Conservation (phyloP, 371 early-diverging fungal genomes). For the Mortierella sp. region DNA sequence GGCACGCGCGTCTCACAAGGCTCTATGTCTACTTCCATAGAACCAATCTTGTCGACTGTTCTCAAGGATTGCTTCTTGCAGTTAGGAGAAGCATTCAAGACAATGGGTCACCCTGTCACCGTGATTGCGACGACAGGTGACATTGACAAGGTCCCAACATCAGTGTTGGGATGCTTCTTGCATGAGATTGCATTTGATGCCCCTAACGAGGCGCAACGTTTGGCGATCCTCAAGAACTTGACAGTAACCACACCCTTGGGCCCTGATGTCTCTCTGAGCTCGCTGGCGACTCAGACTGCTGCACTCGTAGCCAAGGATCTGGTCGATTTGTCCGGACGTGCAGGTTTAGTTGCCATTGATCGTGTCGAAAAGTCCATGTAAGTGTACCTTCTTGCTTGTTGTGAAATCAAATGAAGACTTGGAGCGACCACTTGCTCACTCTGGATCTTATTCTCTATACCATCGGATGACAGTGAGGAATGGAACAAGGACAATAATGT, state of each 20-base stretch:
- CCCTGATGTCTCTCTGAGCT: slow-evolving; percentile 77
- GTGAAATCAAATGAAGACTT: neutral
- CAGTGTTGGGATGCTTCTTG: slow-evolving; percentile 75
- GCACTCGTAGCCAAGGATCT: slow-evolving; percentile 91
- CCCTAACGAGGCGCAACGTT: slow-evolving; percentile 77
- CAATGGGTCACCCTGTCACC: slow-evolving; percentile 77
- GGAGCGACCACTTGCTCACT: too few species aligned
- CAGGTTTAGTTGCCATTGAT: slow-evolving; percentile 75
- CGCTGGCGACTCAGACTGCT: slow-evolving; percentile 91
- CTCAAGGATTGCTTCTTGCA: slow-evolving; percentile 75
- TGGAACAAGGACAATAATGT: slow-evolving; percentile 46
- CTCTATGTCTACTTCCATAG: slow-evolving; percentile 20
- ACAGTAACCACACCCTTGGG: slow-evolving; percentile 67
- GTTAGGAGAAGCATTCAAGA: slow-evolving; percentile 61
- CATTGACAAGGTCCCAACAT: slow-evolving; percentile 78
- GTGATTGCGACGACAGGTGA: slow-evolving; percentile 83
- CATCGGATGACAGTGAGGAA: slow-evolving; percentile 26
- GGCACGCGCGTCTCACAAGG: neutral
- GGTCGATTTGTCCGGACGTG: slow-evolving; percentile 76
- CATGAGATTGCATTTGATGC: slow-evolving; percentile 81
- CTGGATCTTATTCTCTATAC: too few species aligned
- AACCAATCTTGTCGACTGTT: slow-evolving; percentile 77
- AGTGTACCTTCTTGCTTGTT: slow-evolving; percentile 18
- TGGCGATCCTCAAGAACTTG: slow-evolving; percentile 68
- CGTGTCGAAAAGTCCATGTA: slow-evolving; percentile 70